Base-by-base conservation (phyloP, 352 stramenopile genomes). In the Elongisporangium anandrum region DNA sequence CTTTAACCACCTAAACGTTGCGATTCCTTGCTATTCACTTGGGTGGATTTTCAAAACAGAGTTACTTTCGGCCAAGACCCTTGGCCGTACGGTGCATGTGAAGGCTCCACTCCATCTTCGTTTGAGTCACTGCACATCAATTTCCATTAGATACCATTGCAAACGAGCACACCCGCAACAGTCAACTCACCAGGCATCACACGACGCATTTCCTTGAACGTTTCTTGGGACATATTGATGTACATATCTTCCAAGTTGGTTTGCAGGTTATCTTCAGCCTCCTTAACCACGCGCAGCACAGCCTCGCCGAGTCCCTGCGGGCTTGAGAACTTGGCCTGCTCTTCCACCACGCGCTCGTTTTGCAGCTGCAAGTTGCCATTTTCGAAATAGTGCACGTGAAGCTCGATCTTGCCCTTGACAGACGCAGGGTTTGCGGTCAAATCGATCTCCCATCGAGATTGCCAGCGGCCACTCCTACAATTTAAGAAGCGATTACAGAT, bases 361-460 rank as follows among this genome's bases (percentile, higher is more conserved):
- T 96, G 83, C 47, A 98, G 65, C 75, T 98, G 92, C 51, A 98
- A 71, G 64, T 98, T 98, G 29, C 93, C 94, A 71, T 98, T 97
- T 77, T 98, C 94, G 78, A 97, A 98, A 75, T 98, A 98, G 72
- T 98, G 94, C 24, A 95, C 91, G 59, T 92, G 88, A 41, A 98
- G 68, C 55, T 85, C 64, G 56, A 97, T 91, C 21, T 57, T 78
- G 55, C 90, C 88, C 23, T 68, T 69, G 12, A 90, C 59, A 3
- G 52, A 62, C 19, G 79, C 49, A 0, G 74, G 80, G n/a, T 84
- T 79, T 4, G 69, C 59, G 13, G 71, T 75, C 59, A 91, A 55
- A 24, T 90, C 79, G 54, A 90, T 64, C n/a, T 88, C 72, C 84
- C 84, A 95, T 8, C 70, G 77, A n/a, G 78, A 90, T 51, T 90